Base-by-base conservation (phyloP, 306 rosid species). In the Begonia masoniana region DNA sequence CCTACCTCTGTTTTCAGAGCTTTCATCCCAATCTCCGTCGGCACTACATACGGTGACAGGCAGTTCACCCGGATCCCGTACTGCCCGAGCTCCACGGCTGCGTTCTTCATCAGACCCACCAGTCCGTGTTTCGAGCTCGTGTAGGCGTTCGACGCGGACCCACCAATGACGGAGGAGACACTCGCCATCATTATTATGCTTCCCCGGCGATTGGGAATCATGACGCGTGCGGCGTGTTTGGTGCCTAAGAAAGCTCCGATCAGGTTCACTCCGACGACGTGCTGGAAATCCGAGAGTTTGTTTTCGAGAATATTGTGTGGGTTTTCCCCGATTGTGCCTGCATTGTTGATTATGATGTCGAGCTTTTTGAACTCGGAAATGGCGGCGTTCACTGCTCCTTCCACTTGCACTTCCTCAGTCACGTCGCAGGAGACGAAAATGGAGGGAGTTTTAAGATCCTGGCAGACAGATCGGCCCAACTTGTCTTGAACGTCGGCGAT, bases 341-440 rank as follows among this genome's bases (percentile, higher is more conserved):
- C 94, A 9, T 85, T 85, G 87, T 85, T 85, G 83, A 85, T 71
- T 87, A 89, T 82, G 36, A 84, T 75, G 77, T 85, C 97, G 5
- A 89, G 67, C 41, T 82, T 85, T 13, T 89, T 89, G 2, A 66
- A 68, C 0, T 71, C 42, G 45, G 54, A 7, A 0, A 82, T 39
- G 6, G 85, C 60, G n/a, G 14, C 63, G 36, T 65, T 57, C 1
- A 88, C 80, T 0, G 78, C 87, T 0, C 53, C 55, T 74, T 82
- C 69, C 0, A 89, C 41, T 10, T 89, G 94, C 15, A 66, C 50
- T 62, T 89, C 95, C 0, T 89, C 65, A 0, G 87, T 82, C 9
- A 85, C 95, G 10, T 89, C 87, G 7, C 94, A 89, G 2, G 72
- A 87, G 54, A 82, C 67, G 10, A 65, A 85, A 6, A 14, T 41